Percentiles rank a stretch among this genome's conserved stretches.
These are phyloP conservation scores for apple (Malus domestica) DNA, from an alignment of 306 rosid genomes.

Conservation along the genomic window DNA sequence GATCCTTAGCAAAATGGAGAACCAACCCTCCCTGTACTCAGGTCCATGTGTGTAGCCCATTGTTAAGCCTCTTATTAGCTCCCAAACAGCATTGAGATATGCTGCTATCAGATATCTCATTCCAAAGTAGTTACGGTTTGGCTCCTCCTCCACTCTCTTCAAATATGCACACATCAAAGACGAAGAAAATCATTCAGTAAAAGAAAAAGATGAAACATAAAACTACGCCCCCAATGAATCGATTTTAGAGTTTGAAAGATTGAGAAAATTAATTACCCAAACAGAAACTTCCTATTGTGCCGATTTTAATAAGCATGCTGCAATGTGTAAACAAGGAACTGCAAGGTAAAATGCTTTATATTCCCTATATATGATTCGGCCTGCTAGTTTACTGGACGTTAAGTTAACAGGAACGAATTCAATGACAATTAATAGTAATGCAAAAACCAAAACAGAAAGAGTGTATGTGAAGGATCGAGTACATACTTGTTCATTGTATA, in stretches of 20 bases:
- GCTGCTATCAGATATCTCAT: slow-evolving; percentile 27
- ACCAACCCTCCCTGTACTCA: slow-evolving; percentile 64
- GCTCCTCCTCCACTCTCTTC: slow-evolving; percentile 57
- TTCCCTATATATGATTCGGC: not conserved
- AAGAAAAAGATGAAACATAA: not conserved
- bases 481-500: slow-evolving; percentile 46
- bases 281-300: not conserved
- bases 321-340: not conserved
- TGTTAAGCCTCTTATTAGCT: slow-evolving; percentile 50
- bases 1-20: slow-evolving; percentile 34
- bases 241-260: not conserved
- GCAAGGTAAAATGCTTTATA: not conserved
- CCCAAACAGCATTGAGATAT: slow-evolving; percentile 67
- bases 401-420: not conserved
- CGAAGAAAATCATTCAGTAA: slow-evolving; percentile 1
- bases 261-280: too few relatives aligned
- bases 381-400: not conserved
- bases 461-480: not conserved
- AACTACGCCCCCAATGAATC: not conserved
- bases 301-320: not conserved
- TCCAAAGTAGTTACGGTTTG: slow-evolving; percentile 59
- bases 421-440: not conserved
- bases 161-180: slow-evolving; percentile 12
- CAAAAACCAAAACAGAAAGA: not conserved
- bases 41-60: slow-evolving; percentile 52